These are phyloP conservation scores for Tuber calosporum DNA, from an alignment of 495 filamentous ascomycete species.

Conservation along the genomic window DNA sequence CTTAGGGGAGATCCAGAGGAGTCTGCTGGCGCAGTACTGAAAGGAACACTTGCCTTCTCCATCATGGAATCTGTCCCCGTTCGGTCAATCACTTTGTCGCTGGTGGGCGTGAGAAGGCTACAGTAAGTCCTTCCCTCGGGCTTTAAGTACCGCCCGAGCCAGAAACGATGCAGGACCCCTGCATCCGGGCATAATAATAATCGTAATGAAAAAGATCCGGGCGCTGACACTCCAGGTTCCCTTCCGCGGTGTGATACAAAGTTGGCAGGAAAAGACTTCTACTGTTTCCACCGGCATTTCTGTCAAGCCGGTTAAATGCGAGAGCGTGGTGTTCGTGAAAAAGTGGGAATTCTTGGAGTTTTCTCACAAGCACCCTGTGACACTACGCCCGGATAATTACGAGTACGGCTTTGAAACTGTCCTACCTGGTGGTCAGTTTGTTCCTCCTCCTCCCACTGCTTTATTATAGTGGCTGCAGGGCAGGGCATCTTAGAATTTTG, in stretches of 20 bases:
- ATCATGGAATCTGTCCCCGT: conserved; percentile 60
- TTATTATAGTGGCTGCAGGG: background rate
- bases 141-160: background rate
- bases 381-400: conserved; percentile 61
- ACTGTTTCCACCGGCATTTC: conserved; percentile 45
- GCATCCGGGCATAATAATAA: background rate
- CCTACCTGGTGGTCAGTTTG: conserved; percentile 58
- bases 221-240: conserved; percentile 4
- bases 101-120: conserved; percentile 64
- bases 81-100: conserved; percentile 62
- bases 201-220: background rate
- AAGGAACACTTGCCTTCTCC: conserved; percentile 68
- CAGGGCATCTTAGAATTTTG: background rate
- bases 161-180: background rate
- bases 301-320: conserved; percentile 48
- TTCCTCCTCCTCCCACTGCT: background rate
- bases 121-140: conserved; percentile 49
- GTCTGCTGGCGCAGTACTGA: conserved; percentile 65
- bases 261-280: conserved; percentile 40
- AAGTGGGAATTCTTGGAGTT: conserved; percentile 51
- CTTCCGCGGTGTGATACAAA: conserved; percentile 5
- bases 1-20: conserved; percentile 70
- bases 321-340: conserved; percentile 54
- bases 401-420: conserved; percentile 82
- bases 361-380: conserved; percentile 47